Percentiles rank a stretch among this genome's conserved stretches.
Conservation (phyloP, 2,329 filamentous ascomycete genomes). For the Alternaria incomplexa region DNA sequence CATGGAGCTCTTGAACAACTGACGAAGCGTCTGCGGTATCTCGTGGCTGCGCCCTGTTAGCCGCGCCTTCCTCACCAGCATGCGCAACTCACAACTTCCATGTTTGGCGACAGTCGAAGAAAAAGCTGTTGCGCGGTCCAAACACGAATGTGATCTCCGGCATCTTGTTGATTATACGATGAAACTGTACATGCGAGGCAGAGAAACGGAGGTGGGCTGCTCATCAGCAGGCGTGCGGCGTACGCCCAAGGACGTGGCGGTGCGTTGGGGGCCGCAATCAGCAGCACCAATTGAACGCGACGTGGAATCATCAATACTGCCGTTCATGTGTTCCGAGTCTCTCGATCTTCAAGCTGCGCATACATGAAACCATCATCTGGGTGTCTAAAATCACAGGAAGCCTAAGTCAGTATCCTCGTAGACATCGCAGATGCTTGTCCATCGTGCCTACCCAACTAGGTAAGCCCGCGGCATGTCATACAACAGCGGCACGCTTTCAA, state of each 20-base stretch:
- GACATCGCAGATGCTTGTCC: neutral
- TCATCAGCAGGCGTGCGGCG: slow-evolving; percentile 1
- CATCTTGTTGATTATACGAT: slow-evolving; percentile 19
- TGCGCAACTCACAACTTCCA: slow-evolving; percentile 42
- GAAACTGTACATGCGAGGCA: neutral
- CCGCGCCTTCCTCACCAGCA: neutral
- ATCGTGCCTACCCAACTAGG: neutral
- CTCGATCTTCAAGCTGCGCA: neutral
- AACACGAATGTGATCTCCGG: slow-evolving; percentile 45
- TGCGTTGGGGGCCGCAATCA: neutral
- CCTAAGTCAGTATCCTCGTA: neutral
- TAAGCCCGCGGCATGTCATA: neutral
- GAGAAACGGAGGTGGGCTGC: neutral
- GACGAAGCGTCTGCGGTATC: slow-evolving; percentile 41
- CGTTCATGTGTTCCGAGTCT: neutral
- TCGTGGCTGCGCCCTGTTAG: slow-evolving; percentile 38
- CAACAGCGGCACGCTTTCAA: neutral
- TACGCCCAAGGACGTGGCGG: slow-evolving; percentile 6
- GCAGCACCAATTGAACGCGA: neutral
- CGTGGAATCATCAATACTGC: neutral
- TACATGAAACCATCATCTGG: neutral
- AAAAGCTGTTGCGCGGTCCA: slow-evolving; percentile 45
- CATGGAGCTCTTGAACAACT: slow-evolving; percentile 44
- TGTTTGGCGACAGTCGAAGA: slow-evolving; percentile 45
- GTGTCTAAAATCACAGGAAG: neutral